Conservation (phyloP, 2,329 filamentous ascomycete genomes). For the Trichoderma koningii region DNA sequence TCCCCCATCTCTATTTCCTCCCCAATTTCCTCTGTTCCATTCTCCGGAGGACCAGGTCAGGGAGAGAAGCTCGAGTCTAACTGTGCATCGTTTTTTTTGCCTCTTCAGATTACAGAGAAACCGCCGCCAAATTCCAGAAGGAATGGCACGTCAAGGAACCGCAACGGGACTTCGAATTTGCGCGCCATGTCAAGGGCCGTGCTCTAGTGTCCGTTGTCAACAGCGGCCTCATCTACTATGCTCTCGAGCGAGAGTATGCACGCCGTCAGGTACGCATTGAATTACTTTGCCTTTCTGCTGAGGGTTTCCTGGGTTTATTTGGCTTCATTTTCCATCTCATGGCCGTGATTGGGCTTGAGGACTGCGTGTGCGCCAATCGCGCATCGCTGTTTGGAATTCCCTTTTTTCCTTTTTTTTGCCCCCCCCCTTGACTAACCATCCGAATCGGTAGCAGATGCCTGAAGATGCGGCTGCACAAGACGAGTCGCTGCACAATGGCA, state of each 20-base stretch:
- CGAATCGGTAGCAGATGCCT: slow-evolving; percentile 48
- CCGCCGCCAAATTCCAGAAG: slow-evolving; percentile 67
- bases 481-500: slow-evolving; percentile 52
- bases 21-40: not conserved
- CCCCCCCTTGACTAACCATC: slow-evolving; percentile 12
- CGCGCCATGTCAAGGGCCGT: slow-evolving; percentile 65
- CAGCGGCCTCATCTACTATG: slow-evolving; percentile 63
- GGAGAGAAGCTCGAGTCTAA: slow-evolving; percentile 32
- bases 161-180: slow-evolving; percentile 64
- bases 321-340: slow-evolving; percentile 22
- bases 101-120: slow-evolving; percentile 64
- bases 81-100: slow-evolving; percentile 26
- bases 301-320: not conserved
- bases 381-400: not conserved
- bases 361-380: slow-evolving; percentile 24
- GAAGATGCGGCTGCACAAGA: slow-evolving; percentile 50
- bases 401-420: not conserved
- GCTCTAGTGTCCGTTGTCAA: slow-evolving; percentile 65
- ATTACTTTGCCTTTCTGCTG: not conserved
- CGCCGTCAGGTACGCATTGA: slow-evolving; percentile 50
- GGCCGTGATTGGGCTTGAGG: slow-evolving; percentile 13
- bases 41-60: slow-evolving; percentile 1
- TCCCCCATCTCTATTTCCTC: not conserved
- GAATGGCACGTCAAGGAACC: slow-evolving; percentile 67
- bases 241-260: slow-evolving; percentile 58